These are phyloP conservation scores for Colletotrichum chlorophyti DNA, from an alignment of 2,329 filamentous ascomycete genomes.

Conservation along the genomic window DNA sequence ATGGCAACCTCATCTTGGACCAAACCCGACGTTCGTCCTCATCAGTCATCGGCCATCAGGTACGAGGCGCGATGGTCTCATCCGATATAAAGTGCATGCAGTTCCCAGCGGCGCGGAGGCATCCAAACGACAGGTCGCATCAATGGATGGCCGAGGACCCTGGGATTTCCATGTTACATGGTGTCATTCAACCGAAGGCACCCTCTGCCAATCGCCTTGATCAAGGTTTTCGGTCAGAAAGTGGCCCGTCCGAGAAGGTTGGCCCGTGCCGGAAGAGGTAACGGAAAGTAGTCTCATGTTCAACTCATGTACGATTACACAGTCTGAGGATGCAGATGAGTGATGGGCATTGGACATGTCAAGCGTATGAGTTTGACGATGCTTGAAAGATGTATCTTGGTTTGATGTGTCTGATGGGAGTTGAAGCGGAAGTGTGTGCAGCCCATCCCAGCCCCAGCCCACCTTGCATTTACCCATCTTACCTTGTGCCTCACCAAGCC, in stretches of 20 bases:
- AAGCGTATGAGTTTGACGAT: too few species aligned
- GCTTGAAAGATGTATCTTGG: background rate
- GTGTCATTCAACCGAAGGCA: too few species aligned
- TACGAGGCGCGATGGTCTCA: too few species aligned
- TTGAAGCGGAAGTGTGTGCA: background rate
- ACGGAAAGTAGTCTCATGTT: background rate
- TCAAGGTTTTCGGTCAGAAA: background rate
- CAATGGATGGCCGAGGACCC: background rate
- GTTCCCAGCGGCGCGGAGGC: background rate
- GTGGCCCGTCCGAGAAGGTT: background rate
- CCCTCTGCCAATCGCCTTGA: background rate
- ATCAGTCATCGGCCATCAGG: too few species aligned
- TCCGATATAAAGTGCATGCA: slow-evolving; percentile 3
- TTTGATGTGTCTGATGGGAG: background rate
- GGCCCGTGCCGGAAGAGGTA: background rate
- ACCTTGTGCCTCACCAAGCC: background rate
- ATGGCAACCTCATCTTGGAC: too few species aligned
- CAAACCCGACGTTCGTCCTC: background rate
- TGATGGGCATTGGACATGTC: too few species aligned
- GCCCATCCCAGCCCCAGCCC: background rate
- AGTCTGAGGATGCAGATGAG: background rate
- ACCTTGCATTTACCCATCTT: background rate
- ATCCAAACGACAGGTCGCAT: background rate
- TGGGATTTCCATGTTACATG: background rate
- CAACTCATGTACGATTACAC: background rate